phyloP scores from a whole-genome alignment of 495 filamentous ascomycete species.

The Penicillium atrosanguineum region DNA sequence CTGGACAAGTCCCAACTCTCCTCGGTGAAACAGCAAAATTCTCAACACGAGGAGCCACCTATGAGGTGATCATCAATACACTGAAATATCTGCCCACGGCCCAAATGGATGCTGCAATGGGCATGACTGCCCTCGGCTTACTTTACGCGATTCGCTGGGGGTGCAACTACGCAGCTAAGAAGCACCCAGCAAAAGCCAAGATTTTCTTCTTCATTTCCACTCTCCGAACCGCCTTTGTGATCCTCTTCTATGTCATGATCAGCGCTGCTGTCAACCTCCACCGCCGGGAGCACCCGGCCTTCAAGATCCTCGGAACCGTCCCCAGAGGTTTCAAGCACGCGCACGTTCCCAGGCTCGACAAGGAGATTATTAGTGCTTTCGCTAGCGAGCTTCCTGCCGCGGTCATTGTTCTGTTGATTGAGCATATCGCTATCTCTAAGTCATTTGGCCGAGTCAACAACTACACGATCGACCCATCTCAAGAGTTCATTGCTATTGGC shows the following conservation, averaged over 20 bases:
- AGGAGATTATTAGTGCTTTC: conserved; percentile 58
- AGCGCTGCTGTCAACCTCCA: conserved; percentile 76
- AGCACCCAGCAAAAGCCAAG: conserved; percentile 52
- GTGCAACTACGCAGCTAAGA: conserved; percentile 53
- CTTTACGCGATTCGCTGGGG: conserved; percentile 74
- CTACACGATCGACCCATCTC: conserved; percentile 93
- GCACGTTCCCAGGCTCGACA: conserved; percentile 1
- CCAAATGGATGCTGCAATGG: conserved; percentile 78
- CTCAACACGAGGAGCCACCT: conserved; percentile 73
- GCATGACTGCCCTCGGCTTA: conserved; percentile 76
- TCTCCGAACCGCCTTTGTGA: conserved; percentile 84
- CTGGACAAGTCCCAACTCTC: conserved; percentile 78
- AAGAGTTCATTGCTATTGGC: conserved; percentile 94
- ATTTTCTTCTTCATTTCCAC: conserved; percentile 85
- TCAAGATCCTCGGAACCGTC: conserved; percentile 25
- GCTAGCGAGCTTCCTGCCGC: conserved; percentile 65
- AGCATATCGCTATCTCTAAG: conserved; percentile 94
- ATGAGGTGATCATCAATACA: conserved; percentile 81
- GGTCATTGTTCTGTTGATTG: conserved; percentile 91
- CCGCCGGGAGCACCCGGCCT: conserved; percentile 44
- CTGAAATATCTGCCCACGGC: conserved; percentile 69
- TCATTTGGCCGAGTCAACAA: conserved; percentile 96
- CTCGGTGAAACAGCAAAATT: conserved; percentile 76
- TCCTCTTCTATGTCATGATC: conserved; percentile 88
- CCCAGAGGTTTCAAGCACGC: conserved; percentile 3